Base-by-base conservation (phyloP, 1,284 basidiomycete species). In the Fomes fomentarius region DNA sequence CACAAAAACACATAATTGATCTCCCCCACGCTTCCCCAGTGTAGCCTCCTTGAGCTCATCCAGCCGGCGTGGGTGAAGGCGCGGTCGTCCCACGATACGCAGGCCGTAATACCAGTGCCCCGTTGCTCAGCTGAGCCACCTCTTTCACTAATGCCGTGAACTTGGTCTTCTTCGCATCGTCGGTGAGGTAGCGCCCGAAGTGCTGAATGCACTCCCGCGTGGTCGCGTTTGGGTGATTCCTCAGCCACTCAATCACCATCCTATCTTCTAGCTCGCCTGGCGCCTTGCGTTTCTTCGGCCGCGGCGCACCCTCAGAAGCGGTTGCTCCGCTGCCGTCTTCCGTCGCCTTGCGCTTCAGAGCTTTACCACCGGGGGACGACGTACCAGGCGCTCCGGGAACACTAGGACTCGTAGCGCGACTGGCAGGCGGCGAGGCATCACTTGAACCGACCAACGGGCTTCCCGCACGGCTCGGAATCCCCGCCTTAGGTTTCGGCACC, bases 141-240 rank as follows among this genome's bases (percentile, higher is more conserved):
- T 89, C 83, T 72, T 87, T 86, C 47, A 93, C 83, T 66, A 93
- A 76, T 17, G 76, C 78, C n/a, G 88, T 87, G 65, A 93, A 91
- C 67, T 78, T 81, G 52, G 68, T 65, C 78, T 91, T 92, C 77
- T 86, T 87, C 62, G 75, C 78, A 41, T 80, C 78, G 61, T 83
- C 82, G 50, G 80, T 86, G 47, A 92, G 69, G 64, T 87, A 89
- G 14, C 83, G 83, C 58, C 83, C 83, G 68, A 93, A 93, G 66
- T 91, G 80, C 52, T 83, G 81, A 58, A 93, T 91, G 65, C 88
- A 91, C 63, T 87, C 87, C 54, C 83, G 76, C 35, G 89, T 91
- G 57, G 81, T 84, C 47, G 85, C 81, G 54, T 80, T 82, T 14
- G 82, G 76, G 30, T 80, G 82, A 50, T 77, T 82, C 66, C 77